Evolutionary conservation across 2,329 filamentous ascomycete species (phyloP).

Genomic region (Onygenales sp.): DNA sequence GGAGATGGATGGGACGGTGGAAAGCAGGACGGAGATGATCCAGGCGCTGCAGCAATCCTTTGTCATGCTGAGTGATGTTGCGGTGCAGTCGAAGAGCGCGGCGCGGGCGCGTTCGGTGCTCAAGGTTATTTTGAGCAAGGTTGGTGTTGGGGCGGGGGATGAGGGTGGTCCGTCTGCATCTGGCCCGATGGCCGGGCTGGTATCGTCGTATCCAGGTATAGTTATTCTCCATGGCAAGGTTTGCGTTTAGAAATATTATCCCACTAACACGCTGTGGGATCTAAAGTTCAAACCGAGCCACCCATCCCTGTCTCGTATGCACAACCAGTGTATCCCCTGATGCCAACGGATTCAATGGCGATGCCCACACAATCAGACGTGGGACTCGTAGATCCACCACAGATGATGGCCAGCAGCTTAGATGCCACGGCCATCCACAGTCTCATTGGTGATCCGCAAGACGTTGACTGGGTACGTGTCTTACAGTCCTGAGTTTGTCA

Average conservation of each 20-base stretch:
- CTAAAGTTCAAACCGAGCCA: too few relatives aligned
- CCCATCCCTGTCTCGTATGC: not conserved
- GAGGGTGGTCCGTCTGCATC: not conserved
- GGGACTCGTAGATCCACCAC: not conserved
- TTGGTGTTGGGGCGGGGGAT: not conserved
- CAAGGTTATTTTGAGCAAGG: not conserved
- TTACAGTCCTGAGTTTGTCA: not conserved
- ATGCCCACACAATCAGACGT: not conserved
- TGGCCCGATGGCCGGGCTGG: too few relatives aligned
- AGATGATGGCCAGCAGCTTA: not conserved
- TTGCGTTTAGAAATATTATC: too few relatives aligned
- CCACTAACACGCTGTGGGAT: too few relatives aligned
- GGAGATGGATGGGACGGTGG: not conserved
- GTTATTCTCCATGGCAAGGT: too few relatives aligned
- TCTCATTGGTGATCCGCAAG: not conserved
- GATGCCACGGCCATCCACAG: not conserved
- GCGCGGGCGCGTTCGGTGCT: not conserved
- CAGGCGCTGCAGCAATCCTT: slow-evolving; percentile 6
- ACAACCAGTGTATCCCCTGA: not conserved
- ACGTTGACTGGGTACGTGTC: not conserved
- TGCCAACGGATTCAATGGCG: not conserved
- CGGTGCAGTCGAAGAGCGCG: not conserved
- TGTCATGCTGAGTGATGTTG: not conserved
- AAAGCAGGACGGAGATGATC: slow-evolving; percentile 3
- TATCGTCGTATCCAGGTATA: too few relatives aligned